Evolutionary conservation across 352 stramenopile genomes (phyloP).

Genomic region (Aphanomyces cochlioides): DNA sequence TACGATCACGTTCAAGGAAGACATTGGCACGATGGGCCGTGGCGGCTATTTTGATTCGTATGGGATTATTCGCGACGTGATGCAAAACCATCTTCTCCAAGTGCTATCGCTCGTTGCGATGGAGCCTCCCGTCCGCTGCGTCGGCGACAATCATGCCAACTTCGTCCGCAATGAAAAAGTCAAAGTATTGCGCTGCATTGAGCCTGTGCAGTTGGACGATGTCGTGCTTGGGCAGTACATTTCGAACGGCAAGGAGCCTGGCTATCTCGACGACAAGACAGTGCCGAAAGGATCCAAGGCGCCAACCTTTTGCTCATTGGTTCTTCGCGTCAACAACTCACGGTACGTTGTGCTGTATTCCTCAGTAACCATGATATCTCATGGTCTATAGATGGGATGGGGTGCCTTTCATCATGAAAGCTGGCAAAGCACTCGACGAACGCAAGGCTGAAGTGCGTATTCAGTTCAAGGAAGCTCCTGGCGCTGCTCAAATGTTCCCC

Average conservation of each 20-base stretch:
- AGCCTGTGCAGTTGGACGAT: conserved; percentile 68
- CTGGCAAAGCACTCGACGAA: conserved; percentile 89
- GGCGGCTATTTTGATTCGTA: conserved; percentile 90
- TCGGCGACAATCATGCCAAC: conserved; percentile 49
- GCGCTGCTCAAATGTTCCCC: conserved; percentile 59
- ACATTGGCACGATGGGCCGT: conserved; percentile 78
- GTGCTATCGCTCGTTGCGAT: conserved; percentile 89
- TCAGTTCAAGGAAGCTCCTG: conserved; percentile 85
- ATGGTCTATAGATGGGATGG: conserved; percentile 48
- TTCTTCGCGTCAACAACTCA: conserved; percentile 72
- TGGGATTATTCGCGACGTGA: conserved; percentile 92
- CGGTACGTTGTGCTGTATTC: conserved; percentile 27
- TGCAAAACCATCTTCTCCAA: conserved; percentile 92
- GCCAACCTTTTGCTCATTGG: conserved; percentile 50
- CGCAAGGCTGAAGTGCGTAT: conserved; percentile 87
- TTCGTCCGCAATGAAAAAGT: conserved; percentile 88
- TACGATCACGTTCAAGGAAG: conserved; percentile 86
- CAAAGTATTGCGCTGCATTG: conserved; percentile 78
- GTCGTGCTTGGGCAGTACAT: conserved; percentile 87
- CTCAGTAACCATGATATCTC: too few species aligned
- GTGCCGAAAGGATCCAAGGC: conserved; percentile 68
- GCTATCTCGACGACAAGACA: conserved; percentile 83
- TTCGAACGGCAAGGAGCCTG: conserved; percentile 40
- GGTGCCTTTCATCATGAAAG: conserved; percentile 92
- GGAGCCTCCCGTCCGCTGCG: conserved; percentile 68